Evolutionary conservation across 129 eudicot species (phyloP).

Genomic region (Lonicera japonica): DNA sequence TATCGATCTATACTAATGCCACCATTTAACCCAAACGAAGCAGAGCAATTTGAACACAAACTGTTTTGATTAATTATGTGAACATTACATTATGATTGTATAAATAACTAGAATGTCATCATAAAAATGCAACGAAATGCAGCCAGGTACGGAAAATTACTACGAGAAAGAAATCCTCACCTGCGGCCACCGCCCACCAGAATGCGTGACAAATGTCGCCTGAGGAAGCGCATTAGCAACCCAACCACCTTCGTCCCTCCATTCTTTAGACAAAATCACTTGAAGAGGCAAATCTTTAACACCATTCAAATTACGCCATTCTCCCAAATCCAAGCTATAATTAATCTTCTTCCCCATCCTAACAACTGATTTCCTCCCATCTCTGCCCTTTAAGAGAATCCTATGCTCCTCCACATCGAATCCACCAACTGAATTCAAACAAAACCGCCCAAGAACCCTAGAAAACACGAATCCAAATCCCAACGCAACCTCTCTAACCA

Average conservation of each 20-base stretch:
- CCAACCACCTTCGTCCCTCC: slow-evolving; percentile 37
- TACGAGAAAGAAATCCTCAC: slow-evolving; percentile 29
- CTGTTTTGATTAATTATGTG: no score
- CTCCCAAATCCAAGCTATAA: slow-evolving; percentile 57
- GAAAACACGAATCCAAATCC: slow-evolving; percentile 53
- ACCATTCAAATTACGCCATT: slow-evolving; percentile 60
- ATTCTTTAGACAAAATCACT: slow-evolving; percentile 65
- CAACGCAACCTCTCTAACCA: slow-evolving; percentile 52
- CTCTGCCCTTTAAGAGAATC: slow-evolving; percentile 63
- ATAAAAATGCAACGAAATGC: not conserved
- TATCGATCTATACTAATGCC: no score
- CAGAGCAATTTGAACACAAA: no score
- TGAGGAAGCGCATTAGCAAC: slow-evolving; percentile 48
- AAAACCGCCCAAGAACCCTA: slow-evolving; percentile 41
- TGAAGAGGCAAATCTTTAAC: slow-evolving; percentile 62
- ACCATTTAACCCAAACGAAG: no score
- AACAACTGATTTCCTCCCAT: slow-evolving; percentile 48
- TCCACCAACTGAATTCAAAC: slow-evolving; percentile 30
- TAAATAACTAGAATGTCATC: no score
- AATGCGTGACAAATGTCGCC: slow-evolving; percentile 54
- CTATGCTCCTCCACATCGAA: slow-evolving; percentile 67
- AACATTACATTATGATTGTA: no score
- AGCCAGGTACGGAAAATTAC: not conserved
- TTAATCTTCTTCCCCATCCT: slow-evolving; percentile 74
- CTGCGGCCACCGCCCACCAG: slow-evolving; percentile 96